phyloP scores from a whole-genome alignment of 768 basidiomycete genomes.

The Hirschioporus abietinus region DNA sequence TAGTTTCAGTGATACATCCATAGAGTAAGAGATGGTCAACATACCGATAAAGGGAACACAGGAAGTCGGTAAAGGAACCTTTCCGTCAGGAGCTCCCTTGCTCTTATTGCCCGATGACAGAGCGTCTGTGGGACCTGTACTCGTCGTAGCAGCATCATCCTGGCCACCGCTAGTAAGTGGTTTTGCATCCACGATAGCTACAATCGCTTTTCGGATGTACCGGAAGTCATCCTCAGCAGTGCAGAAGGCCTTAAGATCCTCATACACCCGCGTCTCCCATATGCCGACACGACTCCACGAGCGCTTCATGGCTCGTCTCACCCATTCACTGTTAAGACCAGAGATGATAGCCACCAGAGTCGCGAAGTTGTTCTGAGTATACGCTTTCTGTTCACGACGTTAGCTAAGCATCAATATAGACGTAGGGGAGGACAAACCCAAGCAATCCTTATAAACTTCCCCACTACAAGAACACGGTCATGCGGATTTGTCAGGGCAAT shows the following conservation, averaged over 20 bases:
- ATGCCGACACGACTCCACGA: constrained; percentile 60
- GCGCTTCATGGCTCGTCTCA: constrained; percentile 60
- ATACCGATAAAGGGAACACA: constrained; percentile 84
- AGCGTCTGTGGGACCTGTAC: constrained; percentile 34
- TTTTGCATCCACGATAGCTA: constrained; percentile 61
- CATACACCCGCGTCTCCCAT: constrained; percentile 69
- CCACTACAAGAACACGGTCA: constrained; percentile 59
- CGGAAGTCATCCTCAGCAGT: constrained; percentile 65
- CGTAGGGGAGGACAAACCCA: constrained; percentile 48
- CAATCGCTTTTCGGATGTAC: constrained; percentile 61
- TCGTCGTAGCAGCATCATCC: constrained; percentile 47
- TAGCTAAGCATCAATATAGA: constrained; percentile 5
- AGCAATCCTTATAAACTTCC: constrained; percentile 81
- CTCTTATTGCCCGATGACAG: constrained; percentile 27
- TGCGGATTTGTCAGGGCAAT: constrained; percentile 66
- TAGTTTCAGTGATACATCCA: background rate
- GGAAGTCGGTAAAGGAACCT: constrained; percentile 37
- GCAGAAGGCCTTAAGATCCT: constrained; percentile 64
- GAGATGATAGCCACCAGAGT: constrained; percentile 76
- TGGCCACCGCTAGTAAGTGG: constrained; percentile 50
- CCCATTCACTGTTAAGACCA: constrained; percentile 67
- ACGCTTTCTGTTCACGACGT: constrained; percentile 59
- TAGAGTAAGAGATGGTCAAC: constrained; percentile 17
- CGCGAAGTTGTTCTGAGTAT: constrained; percentile 69
- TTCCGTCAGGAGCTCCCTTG: constrained; percentile 35